Evolutionary conservation across 2,329 filamentous ascomycete genomes (phyloP).

Genomic region (Chaetomiaceae sp.): DNA sequence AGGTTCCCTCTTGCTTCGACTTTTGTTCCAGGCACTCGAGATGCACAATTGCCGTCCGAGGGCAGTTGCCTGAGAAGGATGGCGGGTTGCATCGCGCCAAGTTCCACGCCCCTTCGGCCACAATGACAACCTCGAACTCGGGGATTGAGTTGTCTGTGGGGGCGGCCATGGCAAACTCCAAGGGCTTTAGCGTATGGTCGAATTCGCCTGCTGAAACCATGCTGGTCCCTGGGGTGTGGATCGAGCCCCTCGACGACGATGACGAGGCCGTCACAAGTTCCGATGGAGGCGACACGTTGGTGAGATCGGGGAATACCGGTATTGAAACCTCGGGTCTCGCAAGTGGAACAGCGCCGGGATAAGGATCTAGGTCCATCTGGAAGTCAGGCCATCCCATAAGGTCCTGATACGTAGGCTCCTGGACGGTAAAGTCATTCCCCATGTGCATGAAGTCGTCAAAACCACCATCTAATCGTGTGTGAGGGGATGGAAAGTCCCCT

Average conservation of each 20-base stretch:
- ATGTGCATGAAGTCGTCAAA: constrained; percentile 42
- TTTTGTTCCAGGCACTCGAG: constrained; percentile 47
- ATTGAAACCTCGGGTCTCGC: constrained; percentile 33
- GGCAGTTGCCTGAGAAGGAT: constrained; percentile 41
- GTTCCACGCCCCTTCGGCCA: constrained; percentile 47
- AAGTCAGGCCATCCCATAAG: constrained; percentile 42
- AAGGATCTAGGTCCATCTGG: constrained; percentile 40
- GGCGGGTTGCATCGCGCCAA: constrained; percentile 47
- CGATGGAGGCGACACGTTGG: constrained; percentile 39
- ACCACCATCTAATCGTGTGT: constrained; percentile 31
- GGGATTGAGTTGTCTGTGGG: constrained; percentile 33
- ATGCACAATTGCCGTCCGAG: constrained; percentile 47
- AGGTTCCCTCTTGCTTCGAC: constrained; percentile 44
- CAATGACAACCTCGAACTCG: constrained; percentile 44
- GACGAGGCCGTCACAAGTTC: constrained; percentile 36
- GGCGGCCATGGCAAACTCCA: constrained; percentile 29
- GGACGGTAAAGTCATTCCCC: constrained; percentile 32
- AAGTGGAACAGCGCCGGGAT: constrained; percentile 32
- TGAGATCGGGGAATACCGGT: constrained; percentile 36
- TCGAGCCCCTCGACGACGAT: constrained; percentile 38
- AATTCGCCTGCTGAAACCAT: constrained; percentile 40
- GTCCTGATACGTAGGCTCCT: constrained; percentile 39
- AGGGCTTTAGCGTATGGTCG: constrained; percentile 31
- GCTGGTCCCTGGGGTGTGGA: constrained; percentile 45
- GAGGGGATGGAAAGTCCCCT: constrained; percentile 35